These are phyloP conservation scores for Leccinum pellstonianum DNA, from an alignment of 768 basidiomycete species.

Conservation along the genomic window DNA sequence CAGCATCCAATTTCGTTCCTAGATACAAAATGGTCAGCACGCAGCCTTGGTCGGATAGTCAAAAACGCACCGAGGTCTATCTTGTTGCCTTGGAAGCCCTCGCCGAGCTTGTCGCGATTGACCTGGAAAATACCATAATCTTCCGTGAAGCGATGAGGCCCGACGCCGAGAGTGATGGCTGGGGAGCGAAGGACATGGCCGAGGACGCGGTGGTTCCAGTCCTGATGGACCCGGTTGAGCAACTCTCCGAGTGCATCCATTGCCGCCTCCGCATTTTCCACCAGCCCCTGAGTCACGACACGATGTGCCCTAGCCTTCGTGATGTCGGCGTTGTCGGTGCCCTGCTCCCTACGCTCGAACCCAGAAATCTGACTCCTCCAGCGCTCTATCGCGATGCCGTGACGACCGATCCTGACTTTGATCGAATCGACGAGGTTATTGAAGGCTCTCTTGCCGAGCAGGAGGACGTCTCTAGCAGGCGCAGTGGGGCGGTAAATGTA, in stretches of 20 bases:
- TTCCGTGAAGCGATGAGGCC: neutral
- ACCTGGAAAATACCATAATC: neutral
- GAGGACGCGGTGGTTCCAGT: neutral
- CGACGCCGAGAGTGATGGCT: neutral
- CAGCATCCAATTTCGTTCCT: too few relatives aligned
- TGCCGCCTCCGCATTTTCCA: neutral
- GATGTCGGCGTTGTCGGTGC: too few relatives aligned
- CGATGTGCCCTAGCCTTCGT: too few relatives aligned
- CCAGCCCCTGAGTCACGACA: neutral
- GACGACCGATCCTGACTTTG: neutral
- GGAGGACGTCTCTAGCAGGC: neutral
- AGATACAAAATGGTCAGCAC: too few relatives aligned
- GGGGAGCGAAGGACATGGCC: neutral
- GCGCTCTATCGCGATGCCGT: too few relatives aligned
- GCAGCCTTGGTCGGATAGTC: neutral
- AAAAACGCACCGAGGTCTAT: neutral
- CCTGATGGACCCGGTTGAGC: neutral
- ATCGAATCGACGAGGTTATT: neutral
- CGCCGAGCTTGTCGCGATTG: neutral
- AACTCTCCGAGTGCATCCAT: neutral
- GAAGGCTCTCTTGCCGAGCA: neutral
- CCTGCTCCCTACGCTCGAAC: too few relatives aligned
- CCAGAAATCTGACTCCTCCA: too few relatives aligned
- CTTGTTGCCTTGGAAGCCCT: neutral
- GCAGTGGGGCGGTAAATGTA: neutral